Evolutionary conservation across 305 asterid species (phyloP).

Genomic region (Fraxinus sp.): DNA sequence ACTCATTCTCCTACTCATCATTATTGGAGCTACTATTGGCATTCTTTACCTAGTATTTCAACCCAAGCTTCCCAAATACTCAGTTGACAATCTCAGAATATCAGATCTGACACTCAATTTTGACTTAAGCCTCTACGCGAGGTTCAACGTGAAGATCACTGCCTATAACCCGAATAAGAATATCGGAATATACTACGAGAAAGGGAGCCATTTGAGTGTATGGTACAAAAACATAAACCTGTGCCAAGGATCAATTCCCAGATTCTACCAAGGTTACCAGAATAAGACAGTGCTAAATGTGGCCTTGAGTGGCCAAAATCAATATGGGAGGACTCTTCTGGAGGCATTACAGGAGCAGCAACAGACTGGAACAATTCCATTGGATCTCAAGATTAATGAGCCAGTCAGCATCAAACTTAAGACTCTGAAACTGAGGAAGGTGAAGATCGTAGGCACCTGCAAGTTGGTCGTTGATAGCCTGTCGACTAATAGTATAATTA

Average conservation of each 20-base stretch:
- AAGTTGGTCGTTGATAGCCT: constrained; percentile 75
- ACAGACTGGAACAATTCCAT: constrained; percentile 75
- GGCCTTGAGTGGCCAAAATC: constrained; percentile 60
- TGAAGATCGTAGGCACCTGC: constrained; percentile 66
- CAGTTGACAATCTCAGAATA: constrained; percentile 76
- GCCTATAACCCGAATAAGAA: constrained; percentile 75
- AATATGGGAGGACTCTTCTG: constrained; percentile 63
- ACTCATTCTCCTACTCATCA: constrained; percentile 52
- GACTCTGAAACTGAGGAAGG: constrained; percentile 66
- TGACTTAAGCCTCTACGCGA: constrained; percentile 71
- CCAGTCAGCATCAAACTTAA: constrained; percentile 76
- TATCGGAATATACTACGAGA: constrained; percentile 81
- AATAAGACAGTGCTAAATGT: constrained; percentile 62
- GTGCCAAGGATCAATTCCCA: constrained; percentile 73
- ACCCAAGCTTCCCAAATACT: constrained; percentile 81
- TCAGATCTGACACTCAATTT: constrained; percentile 69
- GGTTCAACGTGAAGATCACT: constrained; percentile 69
- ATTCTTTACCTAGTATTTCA: constrained; percentile 62
- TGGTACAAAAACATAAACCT: constrained; percentile 77
- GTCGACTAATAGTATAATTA: constrained; percentile 59
- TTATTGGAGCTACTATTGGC: constrained; percentile 61
- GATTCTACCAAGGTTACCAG: constrained; percentile 84
- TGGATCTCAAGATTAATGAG: constrained; percentile 75
- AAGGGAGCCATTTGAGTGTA: constrained; percentile 74
- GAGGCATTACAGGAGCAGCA: constrained; percentile 81